Base-by-base conservation (phyloP, 2,329 filamentous ascomycete species). In the Atkinsonella texensis region DNA sequence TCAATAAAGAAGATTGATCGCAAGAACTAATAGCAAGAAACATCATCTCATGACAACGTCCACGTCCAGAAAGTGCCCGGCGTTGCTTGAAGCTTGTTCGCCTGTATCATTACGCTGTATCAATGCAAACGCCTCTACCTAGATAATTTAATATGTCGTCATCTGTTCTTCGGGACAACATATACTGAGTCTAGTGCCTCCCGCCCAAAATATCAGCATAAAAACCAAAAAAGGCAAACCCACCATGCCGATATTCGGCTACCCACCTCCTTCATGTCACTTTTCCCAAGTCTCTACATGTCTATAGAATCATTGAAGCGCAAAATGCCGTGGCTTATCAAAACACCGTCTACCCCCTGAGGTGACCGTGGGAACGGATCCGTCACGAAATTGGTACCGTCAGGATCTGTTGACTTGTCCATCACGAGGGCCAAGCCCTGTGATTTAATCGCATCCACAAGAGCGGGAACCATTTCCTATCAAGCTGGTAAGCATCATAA, bases 291-390 rank as follows among this genome's bases (percentile, higher is more conserved):
- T 44, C 48, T 59, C 67, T 71, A 81, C 66, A 81, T 75, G 62
- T 90, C 86, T 73, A 97, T 89, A 56, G 85, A 89, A 69, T 96
- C 90, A 65, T 91, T 94, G 68, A 98, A 98, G 59, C 87, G 79
- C 66, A 98, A 70, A 57, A 97, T 86, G 11, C 91, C 93, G 63
- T 94, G 89, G 47, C 79, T 81, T 70, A 83, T 89, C 63, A 97
- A 72, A 55, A 94, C 77, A 10, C 93, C 91, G 65, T 97, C 93
- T 40, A 96, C 84, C 0, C 89, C 89, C 56, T 89, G 83, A 1
- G 87, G 86, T 61, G 88, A 74, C 58, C 79, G 73, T 47, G 76
- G 72, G 63, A 80, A 81, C 12, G 74, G 69, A 65, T 79, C 73
- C 56, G 64, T 63, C 60, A 71, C 61, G 45, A 69, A 60, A 56